Conservation (phyloP, 2,329 filamentous ascomycete genomes). For the Karstenula rhodostoma region DNA sequence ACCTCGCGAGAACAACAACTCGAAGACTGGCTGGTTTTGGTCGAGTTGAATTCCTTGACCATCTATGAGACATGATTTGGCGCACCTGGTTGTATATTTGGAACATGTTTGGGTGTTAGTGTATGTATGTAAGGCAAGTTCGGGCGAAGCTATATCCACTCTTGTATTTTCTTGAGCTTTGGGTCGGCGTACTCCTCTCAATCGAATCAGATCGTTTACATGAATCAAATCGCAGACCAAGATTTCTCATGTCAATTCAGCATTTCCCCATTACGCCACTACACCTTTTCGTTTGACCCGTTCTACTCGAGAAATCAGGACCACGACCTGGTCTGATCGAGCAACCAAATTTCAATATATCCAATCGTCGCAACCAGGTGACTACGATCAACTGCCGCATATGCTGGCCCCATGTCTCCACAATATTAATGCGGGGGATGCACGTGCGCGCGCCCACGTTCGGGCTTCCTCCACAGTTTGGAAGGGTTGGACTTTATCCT, state of each 20-base stretch:
- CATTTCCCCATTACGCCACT: too few relatives aligned
- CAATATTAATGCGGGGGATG: conserved; percentile 14
- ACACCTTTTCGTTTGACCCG: background rate
- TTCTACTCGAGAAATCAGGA: background rate
- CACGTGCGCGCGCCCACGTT: conserved; percentile 7
- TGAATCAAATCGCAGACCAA: background rate
- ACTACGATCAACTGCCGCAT: conserved; percentile 14
- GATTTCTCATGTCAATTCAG: too few relatives aligned
- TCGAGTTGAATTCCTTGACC: conserved; percentile 25
- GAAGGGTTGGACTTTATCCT: conserved; percentile 20
- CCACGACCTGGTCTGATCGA: background rate
- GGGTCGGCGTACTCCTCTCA: conserved; percentile 3
- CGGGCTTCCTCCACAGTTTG: conserved; percentile 3
- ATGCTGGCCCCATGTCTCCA: background rate
- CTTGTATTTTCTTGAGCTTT: background rate
- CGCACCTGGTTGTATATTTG: conserved; percentile 1
- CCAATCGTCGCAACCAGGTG: background rate
- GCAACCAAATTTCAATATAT: background rate
- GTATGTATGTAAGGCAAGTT: background rate
- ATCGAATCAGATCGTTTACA: background rate
- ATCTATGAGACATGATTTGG: background rate
- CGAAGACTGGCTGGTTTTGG: conserved; percentile 45
- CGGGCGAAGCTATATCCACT: conserved; percentile 2
- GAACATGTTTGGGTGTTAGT: background rate
- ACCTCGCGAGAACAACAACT: conserved; percentile 14